Evolutionary conservation across 164 flowering plant species (phyloP).

Genomic region (Piper betle): DNA sequence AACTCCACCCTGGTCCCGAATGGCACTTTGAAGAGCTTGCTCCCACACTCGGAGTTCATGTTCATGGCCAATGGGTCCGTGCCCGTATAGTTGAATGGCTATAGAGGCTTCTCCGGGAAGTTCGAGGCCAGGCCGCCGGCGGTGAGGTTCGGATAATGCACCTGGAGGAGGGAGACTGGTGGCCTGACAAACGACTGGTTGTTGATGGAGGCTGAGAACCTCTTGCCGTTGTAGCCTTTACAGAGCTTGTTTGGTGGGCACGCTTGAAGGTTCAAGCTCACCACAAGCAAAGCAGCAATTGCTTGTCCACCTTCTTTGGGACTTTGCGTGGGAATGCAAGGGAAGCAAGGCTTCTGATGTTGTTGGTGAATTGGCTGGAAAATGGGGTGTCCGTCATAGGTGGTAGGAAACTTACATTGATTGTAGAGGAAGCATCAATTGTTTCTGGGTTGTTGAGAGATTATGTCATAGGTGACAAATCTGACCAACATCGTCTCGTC

Average conservation of each 20-base stretch:
- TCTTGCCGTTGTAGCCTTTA: slow-evolving; percentile 30
- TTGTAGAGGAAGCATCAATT: neutral
- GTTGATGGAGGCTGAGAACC: slow-evolving; percentile 53
- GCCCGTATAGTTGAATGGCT: slow-evolving; percentile 52
- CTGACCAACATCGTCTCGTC: slow-evolving; percentile 31
- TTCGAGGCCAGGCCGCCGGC: slow-evolving; percentile 40
- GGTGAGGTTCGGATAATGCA: slow-evolving; percentile 26
- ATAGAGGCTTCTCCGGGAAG: slow-evolving; percentile 42
- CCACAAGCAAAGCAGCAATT: slow-evolving; percentile 17
- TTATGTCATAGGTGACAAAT: slow-evolving; percentile 22
- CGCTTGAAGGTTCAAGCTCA: slow-evolving; percentile 40
- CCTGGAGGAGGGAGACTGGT: slow-evolving; percentile 36
- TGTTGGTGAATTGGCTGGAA: slow-evolving; percentile 19
- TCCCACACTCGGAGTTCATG: slow-evolving; percentile 38
- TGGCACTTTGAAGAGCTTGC: slow-evolving; percentile 38
- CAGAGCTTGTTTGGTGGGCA: slow-evolving; percentile 48
- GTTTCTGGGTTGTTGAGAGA: neutral
- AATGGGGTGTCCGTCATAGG: slow-evolving; percentile 25
- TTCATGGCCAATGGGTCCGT: slow-evolving; percentile 41
- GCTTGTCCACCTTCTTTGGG: slow-evolving; percentile 28
- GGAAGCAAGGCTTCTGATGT: slow-evolving; percentile 27
- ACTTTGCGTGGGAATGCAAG: slow-evolving; percentile 28
- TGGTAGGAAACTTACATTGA: slow-evolving; percentile 20
- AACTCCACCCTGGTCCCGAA: slow-evolving; percentile 48
- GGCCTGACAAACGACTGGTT: slow-evolving; percentile 44